phyloP scores from a whole-genome alignment of 306 rosid genomes.

The Arachis stenosperma region DNA sequence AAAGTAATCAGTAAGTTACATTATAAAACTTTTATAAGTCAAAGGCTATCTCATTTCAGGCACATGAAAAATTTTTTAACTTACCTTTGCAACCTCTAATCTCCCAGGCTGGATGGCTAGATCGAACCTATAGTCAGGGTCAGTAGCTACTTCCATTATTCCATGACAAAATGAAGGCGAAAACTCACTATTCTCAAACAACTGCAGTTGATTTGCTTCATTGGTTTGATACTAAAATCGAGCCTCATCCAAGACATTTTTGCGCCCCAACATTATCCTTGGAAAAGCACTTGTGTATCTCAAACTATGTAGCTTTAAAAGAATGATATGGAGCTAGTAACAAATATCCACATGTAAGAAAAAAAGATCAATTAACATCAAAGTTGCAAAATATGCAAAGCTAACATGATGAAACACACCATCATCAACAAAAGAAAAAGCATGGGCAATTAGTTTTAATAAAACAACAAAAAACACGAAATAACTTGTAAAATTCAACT shows the following conservation, averaged over 20 bases:
- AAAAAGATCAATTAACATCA: background rate
- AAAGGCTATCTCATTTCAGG: too few species aligned
- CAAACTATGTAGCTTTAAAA: too few species aligned
- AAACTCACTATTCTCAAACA: slow-evolving; percentile 66
- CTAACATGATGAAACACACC: background rate
- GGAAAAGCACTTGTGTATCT: background rate
- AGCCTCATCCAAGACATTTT: slow-evolving; percentile 60
- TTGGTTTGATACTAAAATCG: slow-evolving; percentile 55
- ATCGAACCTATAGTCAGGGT: too few species aligned
- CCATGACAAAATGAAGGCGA: slow-evolving; percentile 9
- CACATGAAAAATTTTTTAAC: too few species aligned
- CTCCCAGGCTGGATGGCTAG: too few species aligned
- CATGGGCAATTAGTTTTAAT: slow-evolving; percentile 40
- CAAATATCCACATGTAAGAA: slow-evolving; percentile 38
- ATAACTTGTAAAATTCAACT: slow-evolving; percentile 12
- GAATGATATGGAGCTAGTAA: background rate
- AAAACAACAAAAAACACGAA: slow-evolving; percentile 23
- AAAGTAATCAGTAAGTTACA: too few species aligned
- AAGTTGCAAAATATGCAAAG: slow-evolving; percentile 7
- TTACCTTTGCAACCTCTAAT: too few species aligned
- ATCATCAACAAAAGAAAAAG: slow-evolving; percentile 5
- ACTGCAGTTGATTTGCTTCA: slow-evolving; percentile 69
- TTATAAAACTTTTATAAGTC: too few species aligned
- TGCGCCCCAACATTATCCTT: slow-evolving; percentile 62
- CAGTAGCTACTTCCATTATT: too few species aligned